Conservation (phyloP, 495 filamentous ascomycete species). For the Penicillium simplicissimum region DNA sequence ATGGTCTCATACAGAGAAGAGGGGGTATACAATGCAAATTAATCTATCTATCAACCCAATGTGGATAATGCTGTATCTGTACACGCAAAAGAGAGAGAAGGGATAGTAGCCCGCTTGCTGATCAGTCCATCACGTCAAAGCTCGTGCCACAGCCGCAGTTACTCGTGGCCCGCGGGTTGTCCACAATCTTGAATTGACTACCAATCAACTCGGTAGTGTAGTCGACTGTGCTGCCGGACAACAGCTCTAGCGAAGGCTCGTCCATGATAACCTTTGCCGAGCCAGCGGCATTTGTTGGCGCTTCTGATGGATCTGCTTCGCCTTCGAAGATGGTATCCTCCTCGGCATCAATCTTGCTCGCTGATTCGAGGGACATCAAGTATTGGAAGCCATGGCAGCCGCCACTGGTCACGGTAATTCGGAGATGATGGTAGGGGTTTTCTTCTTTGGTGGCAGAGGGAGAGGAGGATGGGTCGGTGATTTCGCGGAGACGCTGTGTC, state of each 20-base stretch:
- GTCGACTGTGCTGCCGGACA: constrained; percentile 92
- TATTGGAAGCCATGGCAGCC: constrained; percentile 99
- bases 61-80: constrained; percentile 22
- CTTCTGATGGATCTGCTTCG: constrained; percentile 23
- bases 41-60: constrained; percentile 21
- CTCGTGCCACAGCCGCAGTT: constrained; percentile 98
- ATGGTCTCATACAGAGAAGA: constrained; percentile 17
- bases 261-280: constrained; percentile 89
- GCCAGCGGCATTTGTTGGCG: constrained; percentile 39
- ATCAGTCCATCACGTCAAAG: constrained; percentile 80
- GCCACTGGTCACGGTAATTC: constrained; percentile 86
- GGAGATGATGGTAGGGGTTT: constrained; percentile 81
- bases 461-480: constrained; percentile 48
- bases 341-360: constrained; percentile 57
- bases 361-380: constrained; percentile 78
- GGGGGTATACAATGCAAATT: constrained; percentile 34
- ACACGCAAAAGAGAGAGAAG: constrained; percentile 18
- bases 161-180: constrained; percentile 86
- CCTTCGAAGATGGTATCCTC: constrained; percentile 72
- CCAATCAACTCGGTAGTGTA: constrained; percentile 97
- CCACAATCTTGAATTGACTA: constrained; percentile 94
- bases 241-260: constrained; percentile 77
- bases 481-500: constrained; percentile 64
- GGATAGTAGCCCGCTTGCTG: not conserved
- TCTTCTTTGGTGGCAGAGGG: constrained; percentile 58